Conservation (phyloP, 2,329 filamentous ascomycete species). For the Arthrinium phaeospermum region DNA sequence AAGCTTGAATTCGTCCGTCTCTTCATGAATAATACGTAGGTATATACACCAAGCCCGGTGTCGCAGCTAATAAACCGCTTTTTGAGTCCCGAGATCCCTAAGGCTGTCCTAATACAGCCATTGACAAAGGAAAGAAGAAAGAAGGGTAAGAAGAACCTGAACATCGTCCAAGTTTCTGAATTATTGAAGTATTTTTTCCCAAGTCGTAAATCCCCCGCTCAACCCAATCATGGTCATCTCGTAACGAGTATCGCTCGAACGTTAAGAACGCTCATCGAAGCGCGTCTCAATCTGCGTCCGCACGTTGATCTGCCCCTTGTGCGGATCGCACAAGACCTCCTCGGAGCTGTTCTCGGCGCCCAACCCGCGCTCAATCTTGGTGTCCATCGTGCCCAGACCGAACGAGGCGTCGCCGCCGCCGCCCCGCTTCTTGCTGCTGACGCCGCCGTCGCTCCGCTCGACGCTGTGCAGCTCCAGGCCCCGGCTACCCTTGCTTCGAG, state of each 20-base stretch:
- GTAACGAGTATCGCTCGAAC: neutral
- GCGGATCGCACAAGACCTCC: conserved; percentile 20
- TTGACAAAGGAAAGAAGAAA: neutral
- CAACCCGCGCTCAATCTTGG: conserved; percentile 13
- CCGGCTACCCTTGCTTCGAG: conserved; percentile 4
- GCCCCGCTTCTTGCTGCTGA: conserved; percentile 14
- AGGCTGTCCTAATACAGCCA: neutral
- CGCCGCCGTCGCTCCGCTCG: conserved; percentile 7
- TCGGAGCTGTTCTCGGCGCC: conserved; percentile 24
- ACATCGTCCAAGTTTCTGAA: neutral
- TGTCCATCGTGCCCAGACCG: neutral
- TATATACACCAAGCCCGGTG: neutral
- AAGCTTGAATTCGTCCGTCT: neutral
- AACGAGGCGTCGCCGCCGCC: neutral
- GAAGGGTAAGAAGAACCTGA: neutral
- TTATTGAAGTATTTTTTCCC: neutral
- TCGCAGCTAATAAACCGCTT: neutral
- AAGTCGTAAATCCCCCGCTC: neutral
- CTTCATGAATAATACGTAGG: neutral
- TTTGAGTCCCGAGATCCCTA: neutral
- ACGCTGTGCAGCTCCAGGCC: conserved; percentile 22
- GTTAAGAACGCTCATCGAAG: conserved; percentile 17
- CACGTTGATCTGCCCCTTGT: conserved; percentile 21
- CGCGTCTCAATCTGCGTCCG: conserved; percentile 25
- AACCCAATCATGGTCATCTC: neutral